phyloP scores from a whole-genome alignment of 2,329 filamentous ascomycete genomes.

The Tolypocladium ophioglossoides region DNA sequence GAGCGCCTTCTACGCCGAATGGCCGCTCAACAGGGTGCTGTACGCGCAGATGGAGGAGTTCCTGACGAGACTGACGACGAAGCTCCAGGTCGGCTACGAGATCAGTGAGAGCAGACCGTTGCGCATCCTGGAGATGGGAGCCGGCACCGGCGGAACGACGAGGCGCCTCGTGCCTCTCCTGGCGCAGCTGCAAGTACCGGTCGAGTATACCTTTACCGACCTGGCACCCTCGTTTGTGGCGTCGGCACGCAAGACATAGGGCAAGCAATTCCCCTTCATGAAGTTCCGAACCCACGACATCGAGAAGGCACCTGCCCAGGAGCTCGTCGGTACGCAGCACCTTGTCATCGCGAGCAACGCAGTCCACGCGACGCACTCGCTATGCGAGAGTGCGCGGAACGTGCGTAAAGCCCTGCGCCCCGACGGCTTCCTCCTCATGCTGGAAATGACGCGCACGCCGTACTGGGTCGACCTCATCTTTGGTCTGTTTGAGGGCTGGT shows the following conservation, averaged over 20 bases:
- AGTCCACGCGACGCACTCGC: slow-evolving; percentile 21
- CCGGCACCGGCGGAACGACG: slow-evolving; percentile 25
- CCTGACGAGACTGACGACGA: slow-evolving; percentile 7
- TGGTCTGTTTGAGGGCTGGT: slow-evolving; percentile 25
- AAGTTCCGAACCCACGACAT: slow-evolving; percentile 2
- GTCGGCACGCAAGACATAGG: slow-evolving; percentile 1
- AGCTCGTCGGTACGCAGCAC: slow-evolving; percentile 13
- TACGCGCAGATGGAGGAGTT: slow-evolving; percentile 23
- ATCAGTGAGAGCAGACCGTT: slow-evolving; percentile 6
- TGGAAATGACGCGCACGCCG: slow-evolving; percentile 7
- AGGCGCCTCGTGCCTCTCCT: slow-evolving; percentile 16
- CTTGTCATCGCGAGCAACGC: slow-evolving; percentile 23
- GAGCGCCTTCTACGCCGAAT: slow-evolving; percentile 23
- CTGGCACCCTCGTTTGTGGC: slow-evolving; percentile 14
- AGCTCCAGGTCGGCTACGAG: background rate
- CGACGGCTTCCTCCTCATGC: slow-evolving; percentile 7
- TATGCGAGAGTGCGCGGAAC: slow-evolving; percentile 6
- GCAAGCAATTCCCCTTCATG: slow-evolving; percentile 4
- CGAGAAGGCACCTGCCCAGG: slow-evolving; percentile 8
- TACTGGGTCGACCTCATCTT: slow-evolving; percentile 20
- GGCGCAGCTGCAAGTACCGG: slow-evolving; percentile 16
- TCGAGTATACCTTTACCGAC: slow-evolving; percentile 30
- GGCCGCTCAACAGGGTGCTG: slow-evolving; percentile 20
- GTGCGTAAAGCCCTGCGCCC: slow-evolving; percentile 6
- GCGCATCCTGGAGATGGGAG: too few relatives aligned